Base-by-base conservation (phyloP, 805 yeast species). In the Saturnispora silvae region DNA sequence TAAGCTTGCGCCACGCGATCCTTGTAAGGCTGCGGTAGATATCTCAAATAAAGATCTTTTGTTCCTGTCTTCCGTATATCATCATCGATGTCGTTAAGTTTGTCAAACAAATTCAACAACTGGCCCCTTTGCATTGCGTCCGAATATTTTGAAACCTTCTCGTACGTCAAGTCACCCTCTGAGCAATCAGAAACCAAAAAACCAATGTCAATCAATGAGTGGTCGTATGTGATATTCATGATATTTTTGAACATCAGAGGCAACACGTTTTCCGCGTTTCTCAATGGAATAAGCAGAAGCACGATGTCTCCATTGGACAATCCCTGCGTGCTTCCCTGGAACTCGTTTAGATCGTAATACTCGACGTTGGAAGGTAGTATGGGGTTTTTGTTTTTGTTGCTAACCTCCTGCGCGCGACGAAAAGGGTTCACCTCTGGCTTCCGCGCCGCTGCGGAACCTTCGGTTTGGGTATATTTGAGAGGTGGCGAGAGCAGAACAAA, bases 201-300 rank as follows among this genome's bases (percentile, higher is more conserved):
- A 14, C 86, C 87, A 42, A 82, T 64, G 59, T 84, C 95, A 37
- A 84, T 78, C 44, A 82, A 60, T 18, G 72, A 68, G 53, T 85
- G 95, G 38, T 82, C 85, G 53, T 84, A 84, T 1, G 94, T 82
- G 58, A 84, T 63, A 56, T 84, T 83, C 89, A 81, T 81, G 58
- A 84, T 61, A 58, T 84, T 82, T 50, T 78, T 77, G 61, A 85
- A 83, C 68, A 86, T 84, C 64, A 83, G 64, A 10, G 92, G 86
- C 43, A 84, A 60, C 16, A 81, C 87, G 20, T 69, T 64, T 48
- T 73, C 81, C 0, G 95, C 94, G 50, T 84, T 79, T 57, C 94
- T 65, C 43, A 84, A 60, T 8, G 95, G 95, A 51, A 84, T 70
- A 43, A 79, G 65, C 35, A 85, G 59, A 39, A 84, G 60, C 11